Percentiles rank a stretch among this genome's conserved stretches.
phyloP scores from a whole-genome alignment of 2,329 filamentous ascomycete species.

The Dactylella cylindrospora region DNA sequence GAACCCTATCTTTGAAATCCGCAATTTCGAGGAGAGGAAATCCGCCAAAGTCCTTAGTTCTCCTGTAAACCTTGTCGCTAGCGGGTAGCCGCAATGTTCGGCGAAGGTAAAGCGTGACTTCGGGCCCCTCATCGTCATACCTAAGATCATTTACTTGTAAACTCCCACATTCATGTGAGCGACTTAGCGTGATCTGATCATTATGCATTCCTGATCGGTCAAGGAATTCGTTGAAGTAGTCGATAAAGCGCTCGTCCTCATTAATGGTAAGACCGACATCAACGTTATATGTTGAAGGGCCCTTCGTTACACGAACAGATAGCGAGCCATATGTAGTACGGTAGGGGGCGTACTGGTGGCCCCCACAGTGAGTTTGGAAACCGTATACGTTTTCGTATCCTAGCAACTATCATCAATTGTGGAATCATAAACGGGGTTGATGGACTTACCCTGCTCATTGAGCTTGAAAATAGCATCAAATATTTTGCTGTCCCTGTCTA shows the following conservation, averaged over 20 bases:
- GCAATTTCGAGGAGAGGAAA: constrained; percentile 10
- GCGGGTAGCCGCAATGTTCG: neutral
- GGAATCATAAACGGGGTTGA: too few relatives aligned
- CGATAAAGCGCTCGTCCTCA: constrained; percentile 8
- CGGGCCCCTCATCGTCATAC: too few relatives aligned
- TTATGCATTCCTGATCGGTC: neutral
- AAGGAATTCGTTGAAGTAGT: constrained; percentile 2
- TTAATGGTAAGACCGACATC: constrained; percentile 4
- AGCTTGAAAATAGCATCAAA: constrained; percentile 1
- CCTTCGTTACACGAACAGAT: neutral
- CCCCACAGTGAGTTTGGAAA: constrained; percentile 2
- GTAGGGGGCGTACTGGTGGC: constrained; percentile 1
- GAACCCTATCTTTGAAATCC: constrained; percentile 3
- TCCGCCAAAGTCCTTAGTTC: neutral
- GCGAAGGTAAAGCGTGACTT: neutral
- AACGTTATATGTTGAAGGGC: constrained; percentile 1
- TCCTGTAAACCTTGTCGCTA: neutral
- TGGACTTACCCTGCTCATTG: neutral
- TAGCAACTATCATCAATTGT: too few relatives aligned
- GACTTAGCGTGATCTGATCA: neutral
- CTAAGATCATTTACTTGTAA: too few relatives aligned
- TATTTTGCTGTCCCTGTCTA: neutral
- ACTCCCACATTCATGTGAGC: too few relatives aligned
- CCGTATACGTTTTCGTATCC: constrained; percentile 12
- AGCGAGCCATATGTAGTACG: neutral